Base-by-base conservation (phyloP, 192 early-diverging fungal genomes). In the Phycomyces nitens region DNA sequence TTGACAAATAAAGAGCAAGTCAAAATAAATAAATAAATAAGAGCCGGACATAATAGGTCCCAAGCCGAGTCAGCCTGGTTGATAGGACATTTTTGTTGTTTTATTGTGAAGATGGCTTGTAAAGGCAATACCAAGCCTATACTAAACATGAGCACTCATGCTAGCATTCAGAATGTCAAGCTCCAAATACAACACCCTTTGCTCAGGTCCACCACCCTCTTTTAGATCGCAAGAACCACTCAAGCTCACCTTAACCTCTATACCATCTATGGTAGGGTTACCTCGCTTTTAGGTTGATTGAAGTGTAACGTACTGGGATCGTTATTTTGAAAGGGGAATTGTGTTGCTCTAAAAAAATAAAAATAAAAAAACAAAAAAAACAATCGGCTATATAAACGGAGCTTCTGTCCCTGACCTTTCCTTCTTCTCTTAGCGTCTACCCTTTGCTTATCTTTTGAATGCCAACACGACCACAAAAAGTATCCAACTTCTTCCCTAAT, bases 311-410 rank as follows among this genome's bases (percentile, higher is more conserved):
- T 50, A 16, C 21, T 50, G 7, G 29, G 29, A 34, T 34, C 29
- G 29, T 34, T 34, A 34, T 34, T 34, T 34, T 34, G 29, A 7
- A 34, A 54, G 12, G 24, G 22, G 24, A 54, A 21, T 24, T 14
- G 21, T 12, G 23, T 60, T 11, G 4, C 12, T 47, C 11, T 47
- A n/a, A n/a, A 18, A 47, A 47, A 14, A 47, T n/a, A 47, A n/a
- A 47, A 14, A n/a, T 3, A 6, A 14, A 47, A 47, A 18, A 47
- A 47, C 3, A 47, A 47, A 47, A 47, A 47, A 47, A n/a, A 7
- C 44, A n/a, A n/a, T 47, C 18, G 44, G 12, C 44, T 47, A 47
- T 47, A 47, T 47, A 47, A 47, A 47, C 44, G 44, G 44, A 47
- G 44, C 44, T 47, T 47, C 18, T 47, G 15, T 47, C 18, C 15